Conservation (phyloP, 495 filamentous ascomycete species). For the Aspergillus homomorphus region DNA sequence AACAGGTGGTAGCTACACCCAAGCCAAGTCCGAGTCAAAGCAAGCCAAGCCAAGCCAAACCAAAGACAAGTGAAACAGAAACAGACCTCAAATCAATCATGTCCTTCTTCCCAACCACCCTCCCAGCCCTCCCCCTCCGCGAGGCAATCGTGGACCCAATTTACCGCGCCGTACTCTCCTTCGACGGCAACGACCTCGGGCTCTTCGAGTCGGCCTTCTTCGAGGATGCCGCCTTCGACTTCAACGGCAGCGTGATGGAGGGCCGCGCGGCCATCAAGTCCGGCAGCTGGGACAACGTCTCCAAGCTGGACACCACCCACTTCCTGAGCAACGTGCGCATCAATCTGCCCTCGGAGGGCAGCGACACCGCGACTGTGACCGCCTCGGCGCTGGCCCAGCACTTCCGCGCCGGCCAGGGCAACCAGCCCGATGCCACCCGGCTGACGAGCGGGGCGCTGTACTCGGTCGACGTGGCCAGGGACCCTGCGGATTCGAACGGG, state of each 20-base stretch:
- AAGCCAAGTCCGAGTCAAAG: no score
- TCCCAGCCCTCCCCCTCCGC: constrained; percentile 8
- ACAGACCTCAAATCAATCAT: no score
- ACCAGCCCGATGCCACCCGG: constrained; percentile 8
- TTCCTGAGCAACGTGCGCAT: constrained; percentile 30
- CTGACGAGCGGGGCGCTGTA: constrained; percentile 23
- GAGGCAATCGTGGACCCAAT: constrained; percentile 35
- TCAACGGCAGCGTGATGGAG: constrained; percentile 17
- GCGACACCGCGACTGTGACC: constrained; percentile 18
- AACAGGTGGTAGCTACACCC: no score
- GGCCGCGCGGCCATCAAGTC: constrained; percentile 21
- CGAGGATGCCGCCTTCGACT: constrained; percentile 17
- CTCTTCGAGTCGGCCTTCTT: constrained; percentile 29
- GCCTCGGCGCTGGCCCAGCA: constrained; percentile 29
- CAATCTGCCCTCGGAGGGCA: constrained; percentile 20
- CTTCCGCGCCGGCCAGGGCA: constrained; percentile 21
- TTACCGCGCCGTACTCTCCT: constrained; percentile 25
- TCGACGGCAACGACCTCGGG: constrained; percentile 25
- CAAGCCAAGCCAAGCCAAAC: no score
- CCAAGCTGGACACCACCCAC: constrained; percentile 34
- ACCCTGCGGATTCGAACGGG: constrained; percentile 13
- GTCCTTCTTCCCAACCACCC: constrained; percentile 1
- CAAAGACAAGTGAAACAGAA: neutral
- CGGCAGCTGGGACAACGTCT: constrained; percentile 17
- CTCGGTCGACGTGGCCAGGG: constrained; percentile 24